Percentiles rank a stretch among this genome's conserved stretches.
Conservation (phyloP, 2,329 filamentous ascomycete species). For the Neonectria punicea region DNA sequence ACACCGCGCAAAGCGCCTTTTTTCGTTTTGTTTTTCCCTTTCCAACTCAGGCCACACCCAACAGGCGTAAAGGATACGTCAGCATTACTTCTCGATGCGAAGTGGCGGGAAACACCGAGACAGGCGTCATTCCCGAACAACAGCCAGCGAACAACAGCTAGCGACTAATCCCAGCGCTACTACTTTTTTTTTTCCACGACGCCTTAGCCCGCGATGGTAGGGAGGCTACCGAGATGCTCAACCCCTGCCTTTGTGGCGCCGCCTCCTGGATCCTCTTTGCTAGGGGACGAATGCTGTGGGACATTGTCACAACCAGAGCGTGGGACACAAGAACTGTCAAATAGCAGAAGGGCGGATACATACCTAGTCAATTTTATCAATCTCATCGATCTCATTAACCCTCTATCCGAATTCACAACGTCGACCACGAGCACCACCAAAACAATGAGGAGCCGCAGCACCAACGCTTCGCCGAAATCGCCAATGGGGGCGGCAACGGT, state of each 20-base stretch:
- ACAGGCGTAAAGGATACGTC: slow-evolving; percentile 13
- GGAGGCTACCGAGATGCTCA: slow-evolving; percentile 18
- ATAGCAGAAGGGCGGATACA: slow-evolving; percentile 22
- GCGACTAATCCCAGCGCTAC: slow-evolving; percentile 27
- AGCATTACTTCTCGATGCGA: slow-evolving; percentile 12
- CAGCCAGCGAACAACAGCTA: slow-evolving; percentile 31
- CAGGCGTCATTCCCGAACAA: slow-evolving; percentile 42
- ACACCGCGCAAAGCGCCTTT: slow-evolving; percentile 20
- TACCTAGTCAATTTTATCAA: slow-evolving; percentile 38
- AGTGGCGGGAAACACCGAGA: slow-evolving; percentile 43
- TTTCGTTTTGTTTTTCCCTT: slow-evolving; percentile 11
- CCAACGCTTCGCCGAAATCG: slow-evolving; percentile 6
- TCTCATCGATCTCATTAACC: slow-evolving; percentile 38
- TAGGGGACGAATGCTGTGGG: slow-evolving; percentile 35
- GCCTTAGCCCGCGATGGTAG: not conserved
- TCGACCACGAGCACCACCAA: slow-evolving; percentile 3
- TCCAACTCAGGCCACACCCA: slow-evolving; percentile 8
- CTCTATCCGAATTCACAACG: slow-evolving; percentile 7
- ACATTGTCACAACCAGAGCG: slow-evolving; percentile 28
- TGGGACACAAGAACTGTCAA: slow-evolving; percentile 35
- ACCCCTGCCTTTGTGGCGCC: slow-evolving; percentile 39
- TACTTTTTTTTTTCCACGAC: not conserved
- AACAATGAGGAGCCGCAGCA: not conserved
- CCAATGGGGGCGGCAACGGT: slow-evolving; percentile 8
- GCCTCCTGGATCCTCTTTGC: slow-evolving; percentile 32